Base-by-base conservation (phyloP, 768 basidiomycete species). In the Lentinula lateritia region DNA sequence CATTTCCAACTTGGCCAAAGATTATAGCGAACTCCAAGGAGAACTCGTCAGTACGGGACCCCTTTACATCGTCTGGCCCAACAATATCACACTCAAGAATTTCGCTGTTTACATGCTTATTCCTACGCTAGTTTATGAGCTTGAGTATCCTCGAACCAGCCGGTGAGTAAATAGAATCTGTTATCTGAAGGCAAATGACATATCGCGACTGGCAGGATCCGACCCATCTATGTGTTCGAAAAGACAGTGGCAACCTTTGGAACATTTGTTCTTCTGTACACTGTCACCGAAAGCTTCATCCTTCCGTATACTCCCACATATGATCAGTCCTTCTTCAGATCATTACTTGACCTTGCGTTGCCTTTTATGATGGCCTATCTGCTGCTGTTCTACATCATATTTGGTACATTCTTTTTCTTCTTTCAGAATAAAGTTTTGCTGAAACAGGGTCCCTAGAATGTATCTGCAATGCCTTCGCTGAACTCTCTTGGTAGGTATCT, bases 341-440 rank as follows among this genome's bases (percentile, higher is more conserved):
- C 87, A 2, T 76, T 95, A 42, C 76, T 98, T 50, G 93, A 98
- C 70, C 80, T 98, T 13, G 87, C 95, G 0, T 74, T 98, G 34
- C 96, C 96, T 1, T 95, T 96, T 72, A 94, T 95, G 93, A 82
- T 96, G 38, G 85, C 92, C 42, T 96, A 96, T 72, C 79, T 96
- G 9, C 76, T 96, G 46, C 80, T 92, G 28, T 95, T 94, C 74
- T 91, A 87, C 69, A 88, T 94, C 60, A 88, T 93, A 61, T 93
- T 93, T 66, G 91, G 88, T 90, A 63, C 61, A 82, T 69, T 12
- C 15, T 23, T 18, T 38, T 34, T 7, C 32, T 48, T 16, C 18
- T 18, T 53, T 42, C 32, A 6, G 5, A 50, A 64, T 60, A 36
- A 5, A 16, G 12, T 28, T 23, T 65, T 92, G 2, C 46, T 48